These are phyloP conservation scores for Globisporangium irregulare DNA, from an alignment of 352 stramenopile genomes.

Conservation along the genomic window DNA sequence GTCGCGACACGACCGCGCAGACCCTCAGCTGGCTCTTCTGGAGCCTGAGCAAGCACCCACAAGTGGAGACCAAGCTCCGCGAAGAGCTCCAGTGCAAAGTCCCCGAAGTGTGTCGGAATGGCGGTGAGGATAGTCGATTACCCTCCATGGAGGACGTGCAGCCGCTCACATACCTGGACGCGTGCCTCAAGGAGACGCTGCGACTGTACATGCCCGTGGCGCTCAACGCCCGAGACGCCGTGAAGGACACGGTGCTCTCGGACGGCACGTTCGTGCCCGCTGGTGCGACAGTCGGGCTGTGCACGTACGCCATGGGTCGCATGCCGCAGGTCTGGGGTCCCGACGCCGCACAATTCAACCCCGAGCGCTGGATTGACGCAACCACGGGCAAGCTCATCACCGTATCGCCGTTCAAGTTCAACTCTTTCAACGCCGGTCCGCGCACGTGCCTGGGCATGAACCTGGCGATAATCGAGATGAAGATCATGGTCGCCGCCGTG, in stretches of 20 bases:
- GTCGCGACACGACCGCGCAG: slow-evolving; percentile 75
- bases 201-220: slow-evolving; percentile 1
- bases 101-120: slow-evolving; percentile 17
- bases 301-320: slow-evolving; percentile 2
- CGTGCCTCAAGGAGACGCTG: slow-evolving; percentile 11
- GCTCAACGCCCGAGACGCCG: background rate
- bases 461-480: slow-evolving; percentile 9
- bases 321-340: slow-evolving; percentile 37
- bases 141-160: slow-evolving; percentile 28
- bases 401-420: slow-evolving; percentile 2
- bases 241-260: slow-evolving; percentile 4
- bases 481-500: background rate
- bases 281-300: background rate
- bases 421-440: slow-evolving; percentile 3
- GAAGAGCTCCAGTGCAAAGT: slow-evolving; percentile 39
- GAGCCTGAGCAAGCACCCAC: slow-evolving; percentile 46
- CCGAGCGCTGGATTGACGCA: slow-evolving; percentile 38
- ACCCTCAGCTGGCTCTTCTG: slow-evolving; percentile 73
- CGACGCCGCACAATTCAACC: slow-evolving; percentile 39
- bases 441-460: slow-evolving; percentile 9
- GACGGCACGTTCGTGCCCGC: slow-evolving; percentile 1
- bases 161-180: slow-evolving; percentile 43
- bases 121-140: background rate
- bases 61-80: slow-evolving; percentile 42
- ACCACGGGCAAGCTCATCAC: background rate